These are phyloP conservation scores for Colletotrichum sp. DNA, from an alignment of 2,329 filamentous ascomycete genomes.

Conservation along the genomic window DNA sequence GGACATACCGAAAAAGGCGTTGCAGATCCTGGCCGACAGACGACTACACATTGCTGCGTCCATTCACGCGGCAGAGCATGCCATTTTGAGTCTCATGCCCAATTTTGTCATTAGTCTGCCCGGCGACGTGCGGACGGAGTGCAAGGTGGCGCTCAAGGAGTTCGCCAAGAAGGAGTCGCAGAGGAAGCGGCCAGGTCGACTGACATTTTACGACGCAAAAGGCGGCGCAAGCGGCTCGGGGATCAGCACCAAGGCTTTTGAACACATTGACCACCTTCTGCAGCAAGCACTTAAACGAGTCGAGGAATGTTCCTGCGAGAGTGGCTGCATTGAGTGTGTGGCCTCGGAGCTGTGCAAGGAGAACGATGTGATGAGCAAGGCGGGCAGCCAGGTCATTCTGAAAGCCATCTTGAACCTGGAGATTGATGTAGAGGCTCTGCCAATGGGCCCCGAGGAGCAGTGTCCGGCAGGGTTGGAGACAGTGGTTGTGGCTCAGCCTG, in stretches of 20 bases:
- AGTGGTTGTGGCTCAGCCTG: conserved; percentile 73
- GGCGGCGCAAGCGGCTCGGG: conserved; percentile 83
- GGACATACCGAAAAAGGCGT: conserved; percentile 79
- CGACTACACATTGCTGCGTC: conserved; percentile 83
- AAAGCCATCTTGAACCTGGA: conserved; percentile 75
- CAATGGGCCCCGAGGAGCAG: conserved; percentile 80
- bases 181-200: conserved; percentile 82
- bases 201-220: conserved; percentile 96
- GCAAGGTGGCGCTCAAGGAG: conserved; percentile 88
- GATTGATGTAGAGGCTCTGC: conserved; percentile 82
- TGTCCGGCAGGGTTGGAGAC: conserved; percentile 80
- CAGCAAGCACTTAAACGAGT: conserved; percentile 77
- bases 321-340: conserved; percentile 90
- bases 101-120: conserved; percentile 90
- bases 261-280: conserved; percentile 83
- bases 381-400: conserved; percentile 81
- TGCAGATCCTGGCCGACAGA: conserved; percentile 76
- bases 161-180: conserved; percentile 72
- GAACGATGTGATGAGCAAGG: conserved; percentile 94
- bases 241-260: conserved; percentile 91
- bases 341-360: conserved; percentile 82
- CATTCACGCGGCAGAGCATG: conserved; percentile 95
- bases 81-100: conserved; percentile 83
- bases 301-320: conserved; percentile 74
- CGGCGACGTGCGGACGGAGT: conserved; percentile 92